These are phyloP conservation scores for Lentinus brumalis DNA, from an alignment of 768 basidiomycete species.

Conservation along the genomic window DNA sequence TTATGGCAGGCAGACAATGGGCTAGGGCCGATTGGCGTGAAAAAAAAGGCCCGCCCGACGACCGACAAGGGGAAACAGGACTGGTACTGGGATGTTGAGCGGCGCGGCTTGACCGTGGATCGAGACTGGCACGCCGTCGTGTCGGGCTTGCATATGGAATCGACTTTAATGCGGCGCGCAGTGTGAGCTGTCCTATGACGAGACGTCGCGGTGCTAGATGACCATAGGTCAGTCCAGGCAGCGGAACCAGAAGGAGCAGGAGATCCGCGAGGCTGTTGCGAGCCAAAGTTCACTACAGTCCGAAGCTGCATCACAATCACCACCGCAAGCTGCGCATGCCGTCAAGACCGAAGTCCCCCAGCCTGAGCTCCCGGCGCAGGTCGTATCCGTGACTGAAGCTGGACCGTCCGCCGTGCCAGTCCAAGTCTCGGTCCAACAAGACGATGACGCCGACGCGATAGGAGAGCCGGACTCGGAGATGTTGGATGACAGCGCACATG, in stretches of 20 bases:
- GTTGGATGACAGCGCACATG: background rate
- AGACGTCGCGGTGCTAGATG: no score
- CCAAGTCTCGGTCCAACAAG: background rate
- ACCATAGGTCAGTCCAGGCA: no score
- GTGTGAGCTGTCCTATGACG: no score
- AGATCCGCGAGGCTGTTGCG: conserved; percentile 20
- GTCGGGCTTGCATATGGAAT: no score
- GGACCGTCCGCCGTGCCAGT: background rate
- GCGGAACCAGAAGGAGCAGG: conserved; percentile 35
- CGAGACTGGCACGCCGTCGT: no score
- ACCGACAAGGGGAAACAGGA: no score
- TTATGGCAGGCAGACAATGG: no score
- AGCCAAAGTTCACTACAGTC: background rate
- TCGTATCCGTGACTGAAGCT: conserved; percentile 5
- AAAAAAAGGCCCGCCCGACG: no score
- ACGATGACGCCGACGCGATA: conserved; percentile 2
- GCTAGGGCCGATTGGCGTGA: no score
- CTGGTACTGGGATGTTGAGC: no score
- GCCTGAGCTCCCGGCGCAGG: background rate
- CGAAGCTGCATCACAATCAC: background rate
- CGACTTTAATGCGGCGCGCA: no score
- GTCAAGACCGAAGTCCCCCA: background rate
- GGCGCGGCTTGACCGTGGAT: no score
- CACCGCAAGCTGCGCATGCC: background rate
- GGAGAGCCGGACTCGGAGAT: background rate